Percentiles rank a stretch among this genome's conserved stretches.
These are phyloP conservation scores for Lepidium aucheri DNA, from an alignment of 345 rosid genomes.

Conservation along the genomic window DNA sequence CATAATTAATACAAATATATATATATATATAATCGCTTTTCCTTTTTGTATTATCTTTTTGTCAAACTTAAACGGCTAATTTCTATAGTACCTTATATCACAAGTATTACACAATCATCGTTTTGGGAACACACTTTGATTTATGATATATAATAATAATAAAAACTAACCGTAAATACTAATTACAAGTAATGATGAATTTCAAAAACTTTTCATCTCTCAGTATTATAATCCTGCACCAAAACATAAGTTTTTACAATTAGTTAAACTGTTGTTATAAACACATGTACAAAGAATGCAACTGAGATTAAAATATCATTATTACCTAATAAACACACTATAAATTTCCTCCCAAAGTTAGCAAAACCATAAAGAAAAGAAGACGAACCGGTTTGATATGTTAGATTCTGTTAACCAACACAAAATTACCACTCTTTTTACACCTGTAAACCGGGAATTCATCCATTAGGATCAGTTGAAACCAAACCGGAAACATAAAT, in stretches of 20 bases:
- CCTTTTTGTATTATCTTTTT: conserved; percentile 1
- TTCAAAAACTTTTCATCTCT: conserved; percentile 30
- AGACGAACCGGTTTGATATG: conserved; percentile 14
- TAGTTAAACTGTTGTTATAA: conserved; percentile 8
- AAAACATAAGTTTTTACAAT: conserved; percentile 15
- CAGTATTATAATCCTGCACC: conserved; percentile 30
- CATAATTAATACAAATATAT: neutral
- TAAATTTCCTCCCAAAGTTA: neutral
- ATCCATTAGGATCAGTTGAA: conserved; percentile 13
- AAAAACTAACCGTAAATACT: conserved; percentile 32
- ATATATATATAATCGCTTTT: conserved; percentile 11
- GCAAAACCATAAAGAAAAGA: neutral
- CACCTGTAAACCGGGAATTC: conserved; percentile 43
- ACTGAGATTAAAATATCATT: neutral
- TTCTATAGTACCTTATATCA: neutral
- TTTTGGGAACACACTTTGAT: conserved; percentile 17
- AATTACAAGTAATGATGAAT: conserved; percentile 41
- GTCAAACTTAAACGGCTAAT: conserved; percentile 1
- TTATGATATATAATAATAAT: neutral
- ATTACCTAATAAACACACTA: conserved; percentile 4
- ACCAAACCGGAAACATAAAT: conserved; percentile 20
- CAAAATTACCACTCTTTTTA: conserved; percentile 32
- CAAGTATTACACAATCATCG: conserved; percentile 21
- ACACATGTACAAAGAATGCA: neutral
- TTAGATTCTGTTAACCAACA: conserved; percentile 29